Conservation (phyloP, 2,329 filamentous ascomycete genomes). For the Botryotinia narcissicola region DNA sequence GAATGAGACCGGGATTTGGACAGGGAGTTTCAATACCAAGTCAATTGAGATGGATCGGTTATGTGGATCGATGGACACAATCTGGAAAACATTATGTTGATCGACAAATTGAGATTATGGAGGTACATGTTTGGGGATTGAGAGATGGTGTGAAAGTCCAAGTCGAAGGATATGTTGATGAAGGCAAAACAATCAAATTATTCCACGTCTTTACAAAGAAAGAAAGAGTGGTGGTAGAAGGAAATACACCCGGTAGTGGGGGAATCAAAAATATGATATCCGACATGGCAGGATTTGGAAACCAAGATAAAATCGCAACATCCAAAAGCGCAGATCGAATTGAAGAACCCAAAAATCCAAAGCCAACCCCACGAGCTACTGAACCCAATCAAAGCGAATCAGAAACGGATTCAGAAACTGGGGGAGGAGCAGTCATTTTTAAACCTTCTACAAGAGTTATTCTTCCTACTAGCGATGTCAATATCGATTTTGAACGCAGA, state of each 20-base stretch:
- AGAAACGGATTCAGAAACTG: constrained; percentile 46
- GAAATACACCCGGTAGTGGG: constrained; percentile 49
- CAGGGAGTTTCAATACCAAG: constrained; percentile 90
- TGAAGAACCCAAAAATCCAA: constrained; percentile 8
- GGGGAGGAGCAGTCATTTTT: constrained; percentile 74
- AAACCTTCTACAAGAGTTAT: constrained; percentile 66
- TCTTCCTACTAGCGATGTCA: constrained; percentile 79
- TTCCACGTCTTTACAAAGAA: constrained; percentile 75
- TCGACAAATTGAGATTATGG: constrained; percentile 76
- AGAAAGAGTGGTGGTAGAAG: constrained; percentile 70
- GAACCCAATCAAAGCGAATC: neutral
- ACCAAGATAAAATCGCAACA: constrained; percentile 28
- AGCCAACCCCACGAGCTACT: neutral
- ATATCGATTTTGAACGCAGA: constrained; percentile 83
- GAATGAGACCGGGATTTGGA: constrained; percentile 89
- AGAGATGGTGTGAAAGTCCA: constrained; percentile 83
- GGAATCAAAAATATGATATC: constrained; percentile 52
- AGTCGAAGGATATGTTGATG: constrained; percentile 82
- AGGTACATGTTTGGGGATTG: constrained; percentile 87
- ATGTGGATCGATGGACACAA: constrained; percentile 82
- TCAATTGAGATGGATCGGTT: constrained; percentile 81
- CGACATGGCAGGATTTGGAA: constrained; percentile 48
- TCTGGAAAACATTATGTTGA: constrained; percentile 78
- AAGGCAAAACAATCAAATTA: constrained; percentile 79
- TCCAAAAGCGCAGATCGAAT: constrained; percentile 23